These are phyloP conservation scores for Coniochaeta sp. DNA, from an alignment of 2,329 filamentous ascomycete genomes.

Conservation along the genomic window DNA sequence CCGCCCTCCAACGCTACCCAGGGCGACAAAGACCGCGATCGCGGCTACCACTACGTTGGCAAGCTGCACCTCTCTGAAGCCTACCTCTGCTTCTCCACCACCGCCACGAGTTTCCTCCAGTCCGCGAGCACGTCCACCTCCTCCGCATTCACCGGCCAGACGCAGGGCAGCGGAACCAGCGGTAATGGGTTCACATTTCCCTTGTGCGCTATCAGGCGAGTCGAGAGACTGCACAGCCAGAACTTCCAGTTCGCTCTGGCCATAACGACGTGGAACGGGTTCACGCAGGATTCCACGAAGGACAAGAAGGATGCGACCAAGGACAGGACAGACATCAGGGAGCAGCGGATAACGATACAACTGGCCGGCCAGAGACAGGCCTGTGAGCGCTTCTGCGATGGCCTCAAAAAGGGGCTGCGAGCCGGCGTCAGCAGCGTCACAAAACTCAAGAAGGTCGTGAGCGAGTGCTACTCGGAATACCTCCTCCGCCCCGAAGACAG, in stretches of 20 bases:
- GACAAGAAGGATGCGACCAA: constrained; percentile 34
- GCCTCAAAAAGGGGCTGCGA: constrained; percentile 81
- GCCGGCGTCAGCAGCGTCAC: constrained; percentile 83
- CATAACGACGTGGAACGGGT: constrained; percentile 88
- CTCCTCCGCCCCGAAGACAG: constrained; percentile 57
- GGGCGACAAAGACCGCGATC: constrained; percentile 63
- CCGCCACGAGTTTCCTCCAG: constrained; percentile 77
- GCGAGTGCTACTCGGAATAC: constrained; percentile 89
- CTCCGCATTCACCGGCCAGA: constrained; percentile 83
- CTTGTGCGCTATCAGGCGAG: constrained; percentile 81
- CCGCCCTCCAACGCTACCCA: constrained; percentile 63
- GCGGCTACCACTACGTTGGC: constrained; percentile 83
- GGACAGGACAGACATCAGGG: constrained; percentile 36
- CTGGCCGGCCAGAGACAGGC: constrained; percentile 81
- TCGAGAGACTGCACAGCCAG: constrained; percentile 88
- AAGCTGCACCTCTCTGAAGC: constrained; percentile 91
- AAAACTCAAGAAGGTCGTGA: constrained; percentile 71
- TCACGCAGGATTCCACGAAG: constrained; percentile 50
- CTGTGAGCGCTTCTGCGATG: constrained; percentile 95
- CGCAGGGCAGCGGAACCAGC: constrained; percentile 83
- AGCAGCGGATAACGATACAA: constrained; percentile 87
- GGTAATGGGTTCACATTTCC: constrained; percentile 96
- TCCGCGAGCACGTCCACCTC: constrained; percentile 74
- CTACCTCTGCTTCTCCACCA: constrained; percentile 94
- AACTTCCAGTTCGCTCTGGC: constrained; percentile 89